Evolutionary conservation across 306 rosid genomes (phyloP).

Genomic region (Luffa acutangula): DNA sequence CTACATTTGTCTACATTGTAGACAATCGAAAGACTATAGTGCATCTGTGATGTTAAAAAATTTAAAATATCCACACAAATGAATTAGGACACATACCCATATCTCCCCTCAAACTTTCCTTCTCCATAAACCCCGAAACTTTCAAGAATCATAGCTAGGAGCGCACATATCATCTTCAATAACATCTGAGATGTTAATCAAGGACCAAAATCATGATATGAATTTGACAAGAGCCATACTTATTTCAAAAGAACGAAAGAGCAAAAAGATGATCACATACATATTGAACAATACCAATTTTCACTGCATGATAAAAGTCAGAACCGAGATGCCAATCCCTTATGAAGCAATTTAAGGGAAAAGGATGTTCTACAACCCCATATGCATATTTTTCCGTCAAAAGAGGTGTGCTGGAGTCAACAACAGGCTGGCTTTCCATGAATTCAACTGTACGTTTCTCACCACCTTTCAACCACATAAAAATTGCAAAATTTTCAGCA

Average conservation of each 20-base stretch:
- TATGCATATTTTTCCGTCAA: constrained; percentile 65
- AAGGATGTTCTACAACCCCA: constrained; percentile 95
- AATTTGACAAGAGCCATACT: not conserved
- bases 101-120: constrained; percentile 88
- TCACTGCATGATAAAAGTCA: constrained; percentile 87
- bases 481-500: not conserved
- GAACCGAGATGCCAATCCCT: constrained; percentile 90
- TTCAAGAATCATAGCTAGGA: constrained; percentile 90
- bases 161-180: constrained; percentile 84
- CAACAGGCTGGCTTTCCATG: constrained; percentile 64
- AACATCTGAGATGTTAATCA: constrained; percentile 61
- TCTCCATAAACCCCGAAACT: constrained; percentile 93
- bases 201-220: constrained; percentile 15
- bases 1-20: not conserved
- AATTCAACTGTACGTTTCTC: constrained; percentile 80
- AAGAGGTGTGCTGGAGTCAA: constrained; percentile 67
- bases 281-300: constrained; percentile 98
- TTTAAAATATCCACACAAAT: not conserved
- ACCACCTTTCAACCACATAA: constrained; percentile 50
- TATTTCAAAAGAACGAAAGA: constrained; percentile 13
- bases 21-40: not conserved
- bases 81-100: constrained; percentile 52
- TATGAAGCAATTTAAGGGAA: constrained; percentile 70
- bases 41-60: constrained; percentile 5
- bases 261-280: constrained; percentile 40